Evolutionary conservation across 164 flowering plant species (phyloP).

Genomic region (Vitis riparia): DNA sequence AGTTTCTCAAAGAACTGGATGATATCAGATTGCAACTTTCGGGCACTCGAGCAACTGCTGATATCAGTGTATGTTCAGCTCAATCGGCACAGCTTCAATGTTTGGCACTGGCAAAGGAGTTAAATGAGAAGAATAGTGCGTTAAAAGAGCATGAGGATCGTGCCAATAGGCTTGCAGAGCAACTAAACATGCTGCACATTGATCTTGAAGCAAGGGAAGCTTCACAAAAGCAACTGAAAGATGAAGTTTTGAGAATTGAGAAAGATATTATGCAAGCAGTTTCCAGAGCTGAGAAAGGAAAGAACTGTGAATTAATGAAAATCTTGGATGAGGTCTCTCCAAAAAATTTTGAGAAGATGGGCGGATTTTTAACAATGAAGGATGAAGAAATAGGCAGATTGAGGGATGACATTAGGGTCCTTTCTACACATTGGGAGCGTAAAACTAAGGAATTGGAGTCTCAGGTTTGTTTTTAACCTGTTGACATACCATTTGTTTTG

Average conservation of each 20-base stretch:
- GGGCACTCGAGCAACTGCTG: constrained; percentile 64
- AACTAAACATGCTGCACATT: constrained; percentile 70
- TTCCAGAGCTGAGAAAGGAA: constrained; percentile 60
- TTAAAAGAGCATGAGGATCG: constrained; percentile 74
- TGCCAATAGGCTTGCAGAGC: constrained; percentile 70
- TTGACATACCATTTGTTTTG: background rate
- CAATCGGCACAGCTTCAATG: constrained; percentile 77
- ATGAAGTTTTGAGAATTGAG: constrained; percentile 80
- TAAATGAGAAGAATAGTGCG: constrained; percentile 64
- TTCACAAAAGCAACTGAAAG: constrained; percentile 81
- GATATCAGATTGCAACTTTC: constrained; percentile 59
- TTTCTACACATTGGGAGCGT: constrained; percentile 87
- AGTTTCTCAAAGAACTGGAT: constrained; percentile 73
- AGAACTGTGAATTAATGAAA: constrained; percentile 65
- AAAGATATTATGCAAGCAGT: constrained; percentile 78
- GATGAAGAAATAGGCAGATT: constrained; percentile 86
- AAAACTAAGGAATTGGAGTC: constrained; percentile 84
- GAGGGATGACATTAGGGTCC: constrained; percentile 74
- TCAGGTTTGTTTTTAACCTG: constrained; percentile 46
- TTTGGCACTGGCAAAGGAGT: constrained; percentile 51
- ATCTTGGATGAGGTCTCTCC: constrained; percentile 79
- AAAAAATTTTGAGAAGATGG: constrained; percentile 71
- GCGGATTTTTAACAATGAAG: constrained; percentile 58
- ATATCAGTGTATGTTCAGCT: constrained; percentile 77
- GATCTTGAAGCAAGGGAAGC: constrained; percentile 76